A percentile compares a stretch with the other conserved stretches of the same genome.
Evolutionary conservation across 1,284 basidiomycete species (phyloP).

Genomic region (Neonothopanus nambi): DNA sequence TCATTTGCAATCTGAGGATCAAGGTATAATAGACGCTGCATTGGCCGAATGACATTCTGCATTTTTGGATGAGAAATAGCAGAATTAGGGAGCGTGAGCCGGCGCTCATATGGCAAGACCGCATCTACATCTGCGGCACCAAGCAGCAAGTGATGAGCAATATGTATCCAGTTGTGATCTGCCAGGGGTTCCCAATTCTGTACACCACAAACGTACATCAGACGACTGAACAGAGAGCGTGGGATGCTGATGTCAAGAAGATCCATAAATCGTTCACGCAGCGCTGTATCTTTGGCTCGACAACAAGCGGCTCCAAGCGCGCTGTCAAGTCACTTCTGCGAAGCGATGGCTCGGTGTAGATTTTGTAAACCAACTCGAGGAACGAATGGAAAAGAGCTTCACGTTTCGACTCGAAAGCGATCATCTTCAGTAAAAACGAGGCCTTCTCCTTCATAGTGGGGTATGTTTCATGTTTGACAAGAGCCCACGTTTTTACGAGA

Average conservation of each 20-base stretch:
- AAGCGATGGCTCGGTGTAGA: constrained; percentile 87
- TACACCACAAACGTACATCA: constrained; percentile 91
- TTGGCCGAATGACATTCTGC: constrained; percentile 69
- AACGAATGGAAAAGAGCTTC: constrained; percentile 81
- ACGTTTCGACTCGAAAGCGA: constrained; percentile 80
- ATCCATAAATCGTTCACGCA: constrained; percentile 89
- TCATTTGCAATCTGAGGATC: constrained; percentile 80
- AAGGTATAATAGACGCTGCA: constrained; percentile 84
- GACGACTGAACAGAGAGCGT: constrained; percentile 75
- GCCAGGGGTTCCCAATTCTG: constrained; percentile 96
- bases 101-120: constrained; percentile 39
- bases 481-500: constrained; percentile 86
- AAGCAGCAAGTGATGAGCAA: constrained; percentile 89
- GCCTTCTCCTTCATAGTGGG: constrained; percentile 98
- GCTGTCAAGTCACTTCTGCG: constrained; percentile 94
- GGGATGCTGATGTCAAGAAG: constrained; percentile 91
- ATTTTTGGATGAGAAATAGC: constrained; percentile 50
- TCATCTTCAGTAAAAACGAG: constrained; percentile 88
- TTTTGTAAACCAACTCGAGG: constrained; percentile 90
- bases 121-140: constrained; percentile 78
- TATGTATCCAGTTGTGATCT: constrained; percentile 94
- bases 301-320: constrained; percentile 90
- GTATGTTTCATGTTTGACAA: constrained; percentile 81
- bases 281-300: constrained; percentile 75
- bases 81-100: constrained; percentile 32